These are phyloP conservation scores for Yarrowia sp. DNA, from an alignment of 805 yeast genomes.

Conservation along the genomic window DNA sequence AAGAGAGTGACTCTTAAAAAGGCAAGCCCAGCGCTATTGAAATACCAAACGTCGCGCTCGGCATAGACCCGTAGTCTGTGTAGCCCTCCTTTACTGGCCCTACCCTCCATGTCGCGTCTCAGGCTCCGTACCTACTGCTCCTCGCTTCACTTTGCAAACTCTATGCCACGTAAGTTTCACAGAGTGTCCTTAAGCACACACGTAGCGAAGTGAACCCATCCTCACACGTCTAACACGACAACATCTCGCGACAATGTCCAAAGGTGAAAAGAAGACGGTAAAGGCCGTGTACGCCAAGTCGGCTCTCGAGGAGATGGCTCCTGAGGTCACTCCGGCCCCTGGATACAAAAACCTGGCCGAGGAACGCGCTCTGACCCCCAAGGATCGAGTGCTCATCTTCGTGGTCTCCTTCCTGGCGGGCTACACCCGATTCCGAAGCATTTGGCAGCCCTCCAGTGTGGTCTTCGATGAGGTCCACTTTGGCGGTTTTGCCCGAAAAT, in stretches of 20 bases:
- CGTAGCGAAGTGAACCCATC: constrained; percentile 6
- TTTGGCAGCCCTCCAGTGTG: constrained; percentile 72
- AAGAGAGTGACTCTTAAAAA: too few relatives aligned
- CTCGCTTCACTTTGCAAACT: constrained; percentile 10
- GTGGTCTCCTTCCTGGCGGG: constrained; percentile 52
- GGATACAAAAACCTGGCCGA: constrained; percentile 24
- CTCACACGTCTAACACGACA: constrained; percentile 5
- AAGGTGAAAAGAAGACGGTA: constrained; percentile 17
- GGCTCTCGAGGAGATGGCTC: constrained; percentile 26
- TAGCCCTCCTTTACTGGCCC: not conserved
- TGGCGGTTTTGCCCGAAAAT: constrained; percentile 92
- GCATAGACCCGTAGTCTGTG: not conserved
- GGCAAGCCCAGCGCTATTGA: too few relatives aligned
- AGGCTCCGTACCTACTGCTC: not conserved
- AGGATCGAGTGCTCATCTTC: constrained; percentile 32
- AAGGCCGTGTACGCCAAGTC: constrained; percentile 20
- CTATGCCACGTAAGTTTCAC: constrained; percentile 23
- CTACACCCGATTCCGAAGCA: constrained; percentile 57
- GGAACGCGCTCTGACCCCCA: constrained; percentile 15
- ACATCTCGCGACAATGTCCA: constrained; percentile 20
- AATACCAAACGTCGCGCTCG: too few relatives aligned
- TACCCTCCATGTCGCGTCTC: not conserved
- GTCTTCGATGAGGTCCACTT: constrained; percentile 88
- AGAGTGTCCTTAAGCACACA: constrained; percentile 25
- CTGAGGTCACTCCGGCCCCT: constrained; percentile 5